Conservation (phyloP, 2,329 filamentous ascomycete genomes). For the Byssothecium circinans region DNA sequence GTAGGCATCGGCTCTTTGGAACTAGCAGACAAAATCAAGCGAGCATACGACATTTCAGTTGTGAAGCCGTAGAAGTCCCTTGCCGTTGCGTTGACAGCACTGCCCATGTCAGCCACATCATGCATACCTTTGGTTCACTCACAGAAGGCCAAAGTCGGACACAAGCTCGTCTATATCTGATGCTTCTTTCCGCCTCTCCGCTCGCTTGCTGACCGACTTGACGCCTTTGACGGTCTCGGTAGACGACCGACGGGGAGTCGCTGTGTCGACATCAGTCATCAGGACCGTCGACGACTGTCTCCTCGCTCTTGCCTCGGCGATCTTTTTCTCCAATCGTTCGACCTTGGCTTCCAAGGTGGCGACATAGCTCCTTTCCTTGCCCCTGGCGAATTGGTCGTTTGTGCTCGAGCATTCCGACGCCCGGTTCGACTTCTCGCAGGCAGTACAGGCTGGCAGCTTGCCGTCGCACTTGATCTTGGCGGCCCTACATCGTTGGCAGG, state of each 20-base stretch:
- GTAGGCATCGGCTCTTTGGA: constrained; percentile 72
- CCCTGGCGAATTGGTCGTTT: constrained; percentile 92
- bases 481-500: constrained; percentile 79
- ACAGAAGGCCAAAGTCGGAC: constrained; percentile 92
- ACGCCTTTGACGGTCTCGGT: constrained; percentile 37
- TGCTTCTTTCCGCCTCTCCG: constrained; percentile 65
- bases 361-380: constrained; percentile 96
- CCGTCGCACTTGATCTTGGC: constrained; percentile 99
- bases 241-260: constrained; percentile 54
- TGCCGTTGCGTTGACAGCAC: constrained; percentile 91
- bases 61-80: constrained; percentile 89
- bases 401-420: constrained; percentile 87
- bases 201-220: constrained; percentile 40
- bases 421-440: constrained; percentile 88
- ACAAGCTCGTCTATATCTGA: constrained; percentile 89
- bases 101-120: constrained; percentile 40
- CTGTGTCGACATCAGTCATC: constrained; percentile 61
- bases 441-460: constrained; percentile 91
- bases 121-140: constrained; percentile 38
- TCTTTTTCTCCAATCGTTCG: constrained; percentile 80
- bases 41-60: constrained; percentile 88
- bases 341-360: constrained; percentile 90
- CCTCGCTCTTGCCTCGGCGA: constrained; percentile 65
- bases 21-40: constrained; percentile 81
- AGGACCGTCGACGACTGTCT: constrained; percentile 73